phyloP scores from a whole-genome alignment of 2,329 filamentous ascomycete species.

The Ophiostoma quercus region DNA sequence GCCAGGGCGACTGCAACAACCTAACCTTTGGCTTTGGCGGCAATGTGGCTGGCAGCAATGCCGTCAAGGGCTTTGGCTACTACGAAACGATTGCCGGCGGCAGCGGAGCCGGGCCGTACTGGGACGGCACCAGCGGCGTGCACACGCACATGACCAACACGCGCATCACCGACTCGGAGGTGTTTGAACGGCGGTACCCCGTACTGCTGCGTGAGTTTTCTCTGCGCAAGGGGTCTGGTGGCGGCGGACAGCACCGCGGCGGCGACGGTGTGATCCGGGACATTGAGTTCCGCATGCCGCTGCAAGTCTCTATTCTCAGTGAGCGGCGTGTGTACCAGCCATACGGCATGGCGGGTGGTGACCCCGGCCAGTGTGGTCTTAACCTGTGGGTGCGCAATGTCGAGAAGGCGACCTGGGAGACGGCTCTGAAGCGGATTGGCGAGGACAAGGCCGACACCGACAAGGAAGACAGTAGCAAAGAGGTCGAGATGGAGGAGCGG shows the following conservation, averaged over 20 bases:
- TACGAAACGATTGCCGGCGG: slow-evolving; percentile 35
- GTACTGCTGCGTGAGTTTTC: slow-evolving; percentile 33
- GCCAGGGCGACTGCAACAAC: slow-evolving; percentile 78
- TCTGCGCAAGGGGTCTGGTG: slow-evolving; percentile 32
- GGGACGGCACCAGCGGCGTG: slow-evolving; percentile 32
- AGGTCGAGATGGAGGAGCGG: slow-evolving; percentile 27
- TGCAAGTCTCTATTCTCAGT: slow-evolving; percentile 73
- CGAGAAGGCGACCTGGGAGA: slow-evolving; percentile 49
- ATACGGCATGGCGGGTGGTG: slow-evolving; percentile 79
- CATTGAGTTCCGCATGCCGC: slow-evolving; percentile 46
- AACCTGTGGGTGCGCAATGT: slow-evolving; percentile 84
- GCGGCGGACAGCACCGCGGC: slow-evolving; percentile 32
- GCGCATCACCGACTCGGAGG: slow-evolving; percentile 33
- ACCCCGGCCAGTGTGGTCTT: slow-evolving; percentile 69
- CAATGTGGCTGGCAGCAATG: slow-evolving; percentile 51
- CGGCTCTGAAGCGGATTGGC: slow-evolving; percentile 37
- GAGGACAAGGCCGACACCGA: not conserved
- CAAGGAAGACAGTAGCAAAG: not conserved
- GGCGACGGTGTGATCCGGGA: slow-evolving; percentile 36
- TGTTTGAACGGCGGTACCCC: slow-evolving; percentile 36
- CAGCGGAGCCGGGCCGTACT: slow-evolving; percentile 32
- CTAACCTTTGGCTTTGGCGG: slow-evolving; percentile 79
- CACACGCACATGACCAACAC: slow-evolving; percentile 34
- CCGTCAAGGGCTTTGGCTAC: slow-evolving; percentile 73
- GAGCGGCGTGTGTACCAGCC: slow-evolving; percentile 72